Evolutionary conservation across 2,329 filamentous ascomycete species (phyloP).

Genomic region (Paecilomyces formosus): DNA sequence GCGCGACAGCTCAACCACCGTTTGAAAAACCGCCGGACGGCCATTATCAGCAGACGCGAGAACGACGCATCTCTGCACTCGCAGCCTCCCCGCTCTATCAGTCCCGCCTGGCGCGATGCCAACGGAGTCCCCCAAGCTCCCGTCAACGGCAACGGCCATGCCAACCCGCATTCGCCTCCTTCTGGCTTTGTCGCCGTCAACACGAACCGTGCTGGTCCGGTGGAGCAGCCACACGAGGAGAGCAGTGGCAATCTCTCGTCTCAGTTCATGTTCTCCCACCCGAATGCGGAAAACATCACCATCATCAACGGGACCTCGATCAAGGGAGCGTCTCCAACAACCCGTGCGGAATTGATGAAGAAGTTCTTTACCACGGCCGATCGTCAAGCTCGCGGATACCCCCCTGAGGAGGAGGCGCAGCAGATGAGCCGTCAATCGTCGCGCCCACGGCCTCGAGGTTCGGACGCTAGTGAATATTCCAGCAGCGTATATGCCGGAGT

Average conservation of each 20-base stretch:
- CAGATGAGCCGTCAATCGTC: conserved; percentile 20
- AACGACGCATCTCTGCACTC: conserved; percentile 26
- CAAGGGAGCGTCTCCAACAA: conserved; percentile 49
- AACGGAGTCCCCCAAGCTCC: conserved; percentile 19
- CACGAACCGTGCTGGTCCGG: conserved; percentile 34
- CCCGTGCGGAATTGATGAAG: conserved; percentile 53
- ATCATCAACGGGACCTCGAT: conserved; percentile 42
- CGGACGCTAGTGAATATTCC: conserved; percentile 29
- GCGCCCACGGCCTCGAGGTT: conserved; percentile 22
- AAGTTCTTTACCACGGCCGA: conserved; percentile 57
- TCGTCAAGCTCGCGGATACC: conserved; percentile 36
- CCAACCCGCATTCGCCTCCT: conserved; percentile 38
- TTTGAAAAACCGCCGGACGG: conserved; percentile 64
- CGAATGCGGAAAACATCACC: conserved; percentile 38
- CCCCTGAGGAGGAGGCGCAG: conserved; percentile 18
- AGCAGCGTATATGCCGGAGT: conserved; percentile 31
- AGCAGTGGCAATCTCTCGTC: conserved; percentile 17
- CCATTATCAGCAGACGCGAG: conserved; percentile 60
- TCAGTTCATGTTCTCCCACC: conserved; percentile 34
- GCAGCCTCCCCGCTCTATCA: conserved; percentile 24
- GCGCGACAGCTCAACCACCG: conserved; percentile 76
- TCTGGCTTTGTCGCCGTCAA: conserved; percentile 55
- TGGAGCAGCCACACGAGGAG: conserved; percentile 25
- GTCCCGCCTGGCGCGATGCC: conserved; percentile 30
- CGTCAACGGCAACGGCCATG: conserved; percentile 19